Percentiles rank a stretch among this genome's conserved stretches.
Evolutionary conservation across 352 stramenopile genomes (phyloP).

Genomic region (Globisporangium carolinianum): DNA sequence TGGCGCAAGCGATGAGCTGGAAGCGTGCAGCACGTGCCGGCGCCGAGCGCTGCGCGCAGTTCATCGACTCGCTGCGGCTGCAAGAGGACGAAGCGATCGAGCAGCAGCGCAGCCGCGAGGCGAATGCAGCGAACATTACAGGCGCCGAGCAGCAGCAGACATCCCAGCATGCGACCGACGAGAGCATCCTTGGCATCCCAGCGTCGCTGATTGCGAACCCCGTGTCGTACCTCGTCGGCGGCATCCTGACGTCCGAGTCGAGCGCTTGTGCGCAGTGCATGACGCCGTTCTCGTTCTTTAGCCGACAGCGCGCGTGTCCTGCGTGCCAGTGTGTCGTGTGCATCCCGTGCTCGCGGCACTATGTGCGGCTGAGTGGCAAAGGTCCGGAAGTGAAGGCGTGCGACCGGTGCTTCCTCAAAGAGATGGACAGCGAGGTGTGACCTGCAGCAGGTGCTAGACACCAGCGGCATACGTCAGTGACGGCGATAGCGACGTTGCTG

Average conservation of each 20-base stretch:
- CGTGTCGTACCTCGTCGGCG: conserved; percentile 59
- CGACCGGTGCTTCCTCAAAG: conserved; percentile 69
- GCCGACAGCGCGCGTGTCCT: conserved; percentile 45
- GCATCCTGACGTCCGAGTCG: conserved; percentile 32
- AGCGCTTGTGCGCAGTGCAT: conserved; percentile 49
- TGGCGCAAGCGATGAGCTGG: conserved; percentile 73
- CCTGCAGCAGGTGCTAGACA: too few relatives aligned
- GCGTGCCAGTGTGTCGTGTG: conserved; percentile 47
- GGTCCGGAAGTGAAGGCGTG: conserved; percentile 46
- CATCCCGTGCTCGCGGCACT: conserved; percentile 52
- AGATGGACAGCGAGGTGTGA: conserved; percentile 49
- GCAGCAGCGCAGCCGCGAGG: conserved; percentile 30
- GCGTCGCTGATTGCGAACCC: conserved; percentile 51
- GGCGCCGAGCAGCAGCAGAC: neutral
- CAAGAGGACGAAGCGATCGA: conserved; percentile 41
- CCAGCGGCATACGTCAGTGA: neutral
- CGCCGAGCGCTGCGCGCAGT: conserved; percentile 26
- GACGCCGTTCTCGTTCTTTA: conserved; percentile 66
- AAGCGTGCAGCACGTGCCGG: conserved; percentile 41
- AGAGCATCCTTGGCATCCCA: conserved; percentile 38
- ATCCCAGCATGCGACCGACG: conserved; percentile 15
- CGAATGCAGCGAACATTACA: conserved; percentile 7
- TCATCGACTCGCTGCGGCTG: conserved; percentile 34
- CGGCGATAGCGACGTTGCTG: neutral
- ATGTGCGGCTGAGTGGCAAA: conserved; percentile 32